Base-by-base conservation (phyloP, 305 asterid genomes). In the Fraxinus sp. region DNA sequence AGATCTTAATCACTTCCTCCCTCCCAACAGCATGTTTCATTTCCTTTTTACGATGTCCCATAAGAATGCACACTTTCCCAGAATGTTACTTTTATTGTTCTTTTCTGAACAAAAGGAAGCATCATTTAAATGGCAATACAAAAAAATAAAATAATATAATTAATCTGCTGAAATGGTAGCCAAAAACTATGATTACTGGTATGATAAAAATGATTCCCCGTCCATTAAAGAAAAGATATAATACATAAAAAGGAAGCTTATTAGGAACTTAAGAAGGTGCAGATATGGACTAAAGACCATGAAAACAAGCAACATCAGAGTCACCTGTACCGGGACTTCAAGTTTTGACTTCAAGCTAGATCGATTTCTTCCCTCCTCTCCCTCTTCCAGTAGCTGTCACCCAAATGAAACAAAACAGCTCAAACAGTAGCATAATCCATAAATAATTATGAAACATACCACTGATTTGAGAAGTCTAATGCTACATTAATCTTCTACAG, bases 241-340 rank as follows among this genome's bases (percentile, higher is more conserved):
- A 71, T 30, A 71, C 77, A 71, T 32, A 13, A 32, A 71, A 71
- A 16, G 11, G 77, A 71, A 71, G 43, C 77, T 71, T 30, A 70
- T 32, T 20, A 14, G 76, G 43, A 70, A 13, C 79, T 20, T 79
- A 83, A 70, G 55, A 81, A 52, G 68, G 79, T 36, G 36, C 78
- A 62, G 39, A 3, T 28, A 57, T 68, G 85, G 81, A 83, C 46
- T 68, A 59, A 59, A 59, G 74, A 75, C 39, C 77, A 41, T 26
- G 14, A 81, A 77, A 28, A 18, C 36, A 75, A 75, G 20, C 76
- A 32, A 62, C 28, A 79, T 49, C 33, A 82, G 86, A 85, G 1
- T 84, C 84, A 97, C 99, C 98, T 97, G 99, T 84, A 95, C 99
- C 9, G 99, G 97, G 77, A 92, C 97, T 85, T 97, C 99, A 84